Evolutionary conservation across 257 asterid species (phyloP), one percentile per base, ranked within the genome.

Genomic region (Verbascum thapsus): DNA sequence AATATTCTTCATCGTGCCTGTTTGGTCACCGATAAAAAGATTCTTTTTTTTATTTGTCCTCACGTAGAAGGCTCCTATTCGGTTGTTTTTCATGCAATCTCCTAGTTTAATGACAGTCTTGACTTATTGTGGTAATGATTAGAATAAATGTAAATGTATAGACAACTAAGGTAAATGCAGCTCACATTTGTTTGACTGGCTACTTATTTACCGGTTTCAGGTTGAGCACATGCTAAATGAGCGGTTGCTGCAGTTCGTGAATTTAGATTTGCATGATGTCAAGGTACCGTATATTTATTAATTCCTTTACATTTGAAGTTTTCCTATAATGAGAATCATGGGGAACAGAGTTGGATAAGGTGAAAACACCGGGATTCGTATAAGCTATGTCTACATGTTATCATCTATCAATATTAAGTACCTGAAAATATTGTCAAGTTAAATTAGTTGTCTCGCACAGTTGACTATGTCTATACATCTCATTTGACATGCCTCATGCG

Each of bases 141-240:
- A 38, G 48, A 47, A 48, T 34, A 19, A 51, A 23, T 35, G 41
- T 50, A 13, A 39, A 59, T 37, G 30, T 30, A 15, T 42, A 13
- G 38, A 40, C 60, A 38, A 48, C 15, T 48, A 18, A 42, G 32
- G 32, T 26, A 26, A 26, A 26, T 5, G 32, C 5, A 26, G 16
- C 50, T 16, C 26, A 7, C 12, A 13, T 53, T 15, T 66, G 41
- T 60, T 56, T 54, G 60, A 58, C 64, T 44, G 35, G 53, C 64
- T 68, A 45, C 30, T 35, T 42, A 58, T 44, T 70, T 32, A 66
- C 34, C 59, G 52, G n/a, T n/a, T 82, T 70, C 85, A 94, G 98
- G 99, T 90, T 74, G 99, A 94, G 81, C 89, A 88, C 79, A 74
- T 87, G 78, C 86, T 94, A 72, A 90, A 94, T 71, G 99, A 90